Evolutionary conservation across 2,329 filamentous ascomycete species (phyloP).

Genomic region (Ustilaginoidea virens): DNA sequence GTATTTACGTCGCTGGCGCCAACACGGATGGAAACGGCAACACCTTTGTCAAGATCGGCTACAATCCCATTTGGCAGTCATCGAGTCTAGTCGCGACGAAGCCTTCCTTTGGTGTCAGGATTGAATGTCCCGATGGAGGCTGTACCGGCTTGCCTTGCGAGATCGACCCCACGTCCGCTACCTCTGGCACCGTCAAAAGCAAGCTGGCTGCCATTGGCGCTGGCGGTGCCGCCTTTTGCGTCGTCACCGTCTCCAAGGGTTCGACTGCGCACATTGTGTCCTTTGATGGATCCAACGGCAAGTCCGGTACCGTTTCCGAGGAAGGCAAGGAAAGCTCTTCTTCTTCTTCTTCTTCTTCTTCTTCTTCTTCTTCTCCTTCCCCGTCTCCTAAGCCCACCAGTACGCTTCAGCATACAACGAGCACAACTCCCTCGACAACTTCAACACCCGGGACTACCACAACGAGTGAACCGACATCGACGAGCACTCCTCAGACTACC

Average conservation of each 20-base stretch:
- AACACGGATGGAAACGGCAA: constrained; percentile 50
- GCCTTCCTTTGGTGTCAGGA: constrained; percentile 52
- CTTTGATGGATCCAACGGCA: constrained; percentile 28
- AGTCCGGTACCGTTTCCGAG: constrained; percentile 10
- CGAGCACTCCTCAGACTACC: constrained; percentile 5
- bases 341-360: constrained; percentile 4
- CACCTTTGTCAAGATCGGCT: constrained; percentile 62
- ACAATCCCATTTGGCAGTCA: constrained; percentile 59
- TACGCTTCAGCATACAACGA: neutral
- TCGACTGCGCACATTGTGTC: constrained; percentile 52
- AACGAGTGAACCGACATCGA: constrained; percentile 1
- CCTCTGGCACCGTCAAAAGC: constrained; percentile 42
- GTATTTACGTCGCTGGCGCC: constrained; percentile 59
- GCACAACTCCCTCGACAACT: constrained; percentile 1
- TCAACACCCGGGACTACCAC: constrained; percentile 1
- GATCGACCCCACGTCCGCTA: constrained; percentile 44
- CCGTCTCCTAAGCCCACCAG: constrained; percentile 1
- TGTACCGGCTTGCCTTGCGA: constrained; percentile 64
- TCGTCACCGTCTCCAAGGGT: constrained; percentile 58
- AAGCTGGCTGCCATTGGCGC: constrained; percentile 40
- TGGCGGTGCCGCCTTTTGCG: constrained; percentile 56
- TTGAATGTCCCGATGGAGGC: constrained; percentile 48
- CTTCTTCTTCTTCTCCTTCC: constrained; percentile 3
- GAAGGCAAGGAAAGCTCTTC: constrained; percentile 1
- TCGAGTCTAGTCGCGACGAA: constrained; percentile 36